A percentile compares a stretch with the other conserved stretches of the same genome.
These are phyloP conservation scores for Coemansia sp. DNA, from an alignment of 192 early-diverging fungal genomes.

Conservation along the genomic window DNA sequence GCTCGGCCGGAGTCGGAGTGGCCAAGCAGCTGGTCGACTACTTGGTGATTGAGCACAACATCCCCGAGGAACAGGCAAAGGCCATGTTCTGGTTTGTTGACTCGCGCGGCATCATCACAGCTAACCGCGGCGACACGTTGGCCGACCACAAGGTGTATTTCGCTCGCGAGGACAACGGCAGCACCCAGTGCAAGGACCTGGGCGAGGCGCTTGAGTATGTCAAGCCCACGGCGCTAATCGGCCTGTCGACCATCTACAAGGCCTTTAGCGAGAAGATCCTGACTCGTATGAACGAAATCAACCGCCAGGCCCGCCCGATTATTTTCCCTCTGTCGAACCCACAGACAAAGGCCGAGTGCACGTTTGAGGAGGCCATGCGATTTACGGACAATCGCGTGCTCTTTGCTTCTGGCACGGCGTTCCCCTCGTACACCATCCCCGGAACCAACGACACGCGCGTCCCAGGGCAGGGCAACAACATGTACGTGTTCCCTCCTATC, in stretches of 20 bases:
- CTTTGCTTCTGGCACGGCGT: constrained; percentile 95
- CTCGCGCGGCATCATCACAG: constrained; percentile 87
- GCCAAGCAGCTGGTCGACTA: constrained; percentile 86
- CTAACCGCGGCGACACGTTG: constrained; percentile 82
- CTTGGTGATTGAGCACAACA: constrained; percentile 73
- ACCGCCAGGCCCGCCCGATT: constrained; percentile 65
- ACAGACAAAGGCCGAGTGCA: constrained; percentile 88
- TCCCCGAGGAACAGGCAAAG: constrained; percentile 66
- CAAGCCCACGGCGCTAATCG: constrained; percentile 87
- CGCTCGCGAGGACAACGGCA: constrained; percentile 82
- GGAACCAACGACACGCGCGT: constrained; percentile 41
- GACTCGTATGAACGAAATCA: constrained; percentile 69
- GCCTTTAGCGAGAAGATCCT: constrained; percentile 76
- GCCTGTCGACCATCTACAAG: constrained; percentile 76
- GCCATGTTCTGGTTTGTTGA: constrained; percentile 81
- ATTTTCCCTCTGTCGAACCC: constrained; percentile 93
- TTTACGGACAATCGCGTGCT: constrained; percentile 82
- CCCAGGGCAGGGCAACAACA: constrained; percentile 92
- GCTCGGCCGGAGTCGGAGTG: constrained; percentile 93
- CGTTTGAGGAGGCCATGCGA: constrained; percentile 86
- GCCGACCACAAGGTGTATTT: constrained; percentile 84
- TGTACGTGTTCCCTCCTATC: constrained; percentile 96
- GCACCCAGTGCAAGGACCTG: constrained; percentile 68
- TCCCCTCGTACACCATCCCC: constrained; percentile 74
- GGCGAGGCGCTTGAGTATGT: constrained; percentile 81